Base-by-base conservation (phyloP, 352 stramenopile genomes). In the Phytophthora pini region DNA sequence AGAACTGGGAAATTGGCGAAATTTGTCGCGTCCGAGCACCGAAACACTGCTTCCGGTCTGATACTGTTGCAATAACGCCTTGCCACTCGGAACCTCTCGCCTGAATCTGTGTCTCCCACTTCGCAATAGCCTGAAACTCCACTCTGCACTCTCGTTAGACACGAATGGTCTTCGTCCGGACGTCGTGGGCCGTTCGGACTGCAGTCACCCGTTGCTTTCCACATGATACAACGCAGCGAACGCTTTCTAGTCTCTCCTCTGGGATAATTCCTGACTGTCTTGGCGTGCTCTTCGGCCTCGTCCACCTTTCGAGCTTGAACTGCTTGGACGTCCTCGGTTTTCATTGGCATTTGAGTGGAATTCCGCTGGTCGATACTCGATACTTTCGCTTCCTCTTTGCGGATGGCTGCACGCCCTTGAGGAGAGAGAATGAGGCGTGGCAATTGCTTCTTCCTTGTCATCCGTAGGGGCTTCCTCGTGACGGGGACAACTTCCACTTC, bases 121-220 rank as follows among this genome's bases (percentile, higher is more conserved):
- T 80, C 70, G 34, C 76, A 89, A 55, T 82, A 89, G 8, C 78
- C 80, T 0, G 70, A 70, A 15, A 52, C 67, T 15, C 72, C 70
- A 29, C 41, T 17, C 9, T 54, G 48, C 4, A 73, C 43, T 38
- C 40, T 40, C 1, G 51, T 54, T 31, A 50, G 29, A 27, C 65
- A 74, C 20, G 58, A 64, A 6, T 54, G 52, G 45, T 77, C 65
- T 45, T 44, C 27, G 13, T 49, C 50, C 10, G 59, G 59, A 7
- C 56, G 8, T 27, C 65, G 50, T 5, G 49, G 55, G 4, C 60
- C 65, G 32, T 56, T 68, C 15, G 65, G 70, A 34, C 32, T 61
- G 54, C 55, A 77, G 10, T 65, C 55, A 5, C 38, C 17, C 2
- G 70, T 72, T 0, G 56, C 59, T n/a, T 46, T 68, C 65, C 70